Evolutionary conservation across 2,329 filamentous ascomycete species (phyloP).

Genomic region (Orbilia quercus): DNA sequence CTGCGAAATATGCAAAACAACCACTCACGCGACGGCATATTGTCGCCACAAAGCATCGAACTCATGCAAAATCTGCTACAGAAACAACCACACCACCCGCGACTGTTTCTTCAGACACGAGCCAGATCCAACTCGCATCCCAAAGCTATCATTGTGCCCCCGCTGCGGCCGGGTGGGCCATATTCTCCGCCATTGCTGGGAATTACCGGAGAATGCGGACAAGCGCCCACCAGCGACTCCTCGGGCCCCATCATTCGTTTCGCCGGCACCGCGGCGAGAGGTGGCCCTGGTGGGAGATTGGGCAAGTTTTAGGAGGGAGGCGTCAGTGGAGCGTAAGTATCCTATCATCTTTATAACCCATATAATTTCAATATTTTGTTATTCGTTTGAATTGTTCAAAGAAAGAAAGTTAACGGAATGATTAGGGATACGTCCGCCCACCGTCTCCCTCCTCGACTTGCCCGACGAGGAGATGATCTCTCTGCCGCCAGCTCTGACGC

Average conservation of each 20-base stretch:
- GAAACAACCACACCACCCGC: constrained; percentile 31
- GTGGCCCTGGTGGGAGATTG: no score
- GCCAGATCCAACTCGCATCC: constrained; percentile 22
- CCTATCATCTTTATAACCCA: no score
- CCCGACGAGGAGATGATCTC: constrained; percentile 19
- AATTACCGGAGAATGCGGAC: constrained; percentile 23
- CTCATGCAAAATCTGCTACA: constrained; percentile 27
- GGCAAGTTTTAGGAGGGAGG: no score
- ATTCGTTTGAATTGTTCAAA: background rate
- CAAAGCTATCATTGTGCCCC: constrained; percentile 23
- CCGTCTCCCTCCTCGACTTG: constrained; percentile 26
- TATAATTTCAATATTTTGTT: constrained; percentile 6
- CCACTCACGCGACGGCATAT: background rate
- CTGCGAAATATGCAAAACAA: constrained; percentile 14
- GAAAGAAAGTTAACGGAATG: no score
- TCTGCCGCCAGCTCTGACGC: background rate
- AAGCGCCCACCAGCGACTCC: no score
- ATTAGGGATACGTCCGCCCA: constrained; percentile 1
- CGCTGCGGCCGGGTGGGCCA: constrained; percentile 24
- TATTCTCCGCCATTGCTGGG: constrained; percentile 23
- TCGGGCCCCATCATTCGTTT: no score
- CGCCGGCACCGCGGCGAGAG: no score
- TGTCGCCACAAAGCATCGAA: background rate
- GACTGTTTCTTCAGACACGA: constrained; percentile 38
- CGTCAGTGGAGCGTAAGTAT: no score